Evolutionary conservation across 257 asterid genomes (phyloP), one percentile per base, ranked within the genome.

Genomic region (Fraxinus pennsylvanica): DNA sequence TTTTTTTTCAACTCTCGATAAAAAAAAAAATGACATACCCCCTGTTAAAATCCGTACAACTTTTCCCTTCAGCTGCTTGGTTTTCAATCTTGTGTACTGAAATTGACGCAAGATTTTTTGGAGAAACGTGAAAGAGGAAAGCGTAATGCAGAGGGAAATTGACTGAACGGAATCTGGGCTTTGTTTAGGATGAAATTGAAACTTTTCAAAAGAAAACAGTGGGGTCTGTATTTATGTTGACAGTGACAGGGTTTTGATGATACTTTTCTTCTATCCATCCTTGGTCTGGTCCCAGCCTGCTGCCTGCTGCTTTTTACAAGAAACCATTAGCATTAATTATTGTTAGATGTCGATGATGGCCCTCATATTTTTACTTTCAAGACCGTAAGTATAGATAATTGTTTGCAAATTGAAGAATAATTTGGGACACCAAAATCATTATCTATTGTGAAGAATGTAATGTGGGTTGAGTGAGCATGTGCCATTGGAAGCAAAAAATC

Each of bases 81-180:
- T 68, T 36, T 68, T 68, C 9, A 38, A 38, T 38, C 7, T 36
- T 36, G 1, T 38, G 41, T 7, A 38, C 41, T 38, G 7, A 38
- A 29, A 39, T 21, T 43, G 2, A 41, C 71, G 74, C 77, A 43
- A 65, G 77, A 78, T 79, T 73, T 79, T 45, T 2, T 73, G 71
- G 82, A 74, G 78, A 79, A 79, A 52, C 54, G 82, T 72, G 65
- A 78, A 78, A 38, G 9, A 73, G 69, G 78, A 68, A 45, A 73
- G 71, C 74, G 61, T 79, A 61, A 12, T 74, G 22, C 21, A 47
- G 52, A 6, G 61, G 78, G 82, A 79, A 59, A 76, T 79, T 75
- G 82, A 79, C 82, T 73, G 50, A 65, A 65, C 79, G 3, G 5
- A 61, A 25, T 59, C 32, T 59, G 68, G 1, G 35, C 33, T 22